Percentiles rank a stretch among this genome's conserved stretches.
Conservation (phyloP, 129 eudicot species). For the Gnaphalium uliginosum region DNA sequence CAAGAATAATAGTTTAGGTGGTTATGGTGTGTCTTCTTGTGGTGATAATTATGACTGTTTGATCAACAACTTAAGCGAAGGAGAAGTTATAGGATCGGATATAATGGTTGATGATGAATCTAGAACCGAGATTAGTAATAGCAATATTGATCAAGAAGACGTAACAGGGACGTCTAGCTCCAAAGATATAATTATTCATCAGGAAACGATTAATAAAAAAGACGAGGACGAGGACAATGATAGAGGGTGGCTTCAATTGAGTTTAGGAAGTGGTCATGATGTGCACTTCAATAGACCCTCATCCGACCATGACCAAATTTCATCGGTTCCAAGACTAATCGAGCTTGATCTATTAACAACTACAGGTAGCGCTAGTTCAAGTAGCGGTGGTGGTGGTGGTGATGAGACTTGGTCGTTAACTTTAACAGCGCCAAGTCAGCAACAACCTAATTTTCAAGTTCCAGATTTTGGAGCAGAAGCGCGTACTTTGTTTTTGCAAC, state of each 20-base stretch:
- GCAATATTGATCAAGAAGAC: neutral
- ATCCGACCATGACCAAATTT: neutral
- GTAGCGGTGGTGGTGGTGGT: neutral
- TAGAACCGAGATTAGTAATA: neutral
- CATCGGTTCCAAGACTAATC: conserved; percentile 23
- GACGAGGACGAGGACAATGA: conserved; percentile 12
- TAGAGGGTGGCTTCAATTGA: conserved; percentile 62
- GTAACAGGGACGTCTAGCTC: neutral
- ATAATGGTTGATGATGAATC: neutral
- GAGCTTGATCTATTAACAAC: conserved; percentile 44
- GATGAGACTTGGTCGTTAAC: conserved; percentile 4
- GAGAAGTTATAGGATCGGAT: neutral
- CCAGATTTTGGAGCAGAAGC: conserved; percentile 21
- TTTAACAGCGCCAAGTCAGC: neutral
- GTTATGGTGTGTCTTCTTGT: neutral
- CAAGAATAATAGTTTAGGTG: neutral
- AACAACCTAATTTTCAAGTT: conserved; percentile 14
- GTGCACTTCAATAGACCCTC: neutral
- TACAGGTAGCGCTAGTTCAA: neutral
- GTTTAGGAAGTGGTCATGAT: conserved; percentile 43
- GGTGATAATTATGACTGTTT: neutral
- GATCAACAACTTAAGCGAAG: neutral
- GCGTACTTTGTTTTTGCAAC: conserved; percentile 26
- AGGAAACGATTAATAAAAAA: neutral
- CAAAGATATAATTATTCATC: conserved; percentile 7